Evolutionary conservation across 2,329 filamentous ascomycete genomes (phyloP).

Genomic region (Herpotrichia juniperi): DNA sequence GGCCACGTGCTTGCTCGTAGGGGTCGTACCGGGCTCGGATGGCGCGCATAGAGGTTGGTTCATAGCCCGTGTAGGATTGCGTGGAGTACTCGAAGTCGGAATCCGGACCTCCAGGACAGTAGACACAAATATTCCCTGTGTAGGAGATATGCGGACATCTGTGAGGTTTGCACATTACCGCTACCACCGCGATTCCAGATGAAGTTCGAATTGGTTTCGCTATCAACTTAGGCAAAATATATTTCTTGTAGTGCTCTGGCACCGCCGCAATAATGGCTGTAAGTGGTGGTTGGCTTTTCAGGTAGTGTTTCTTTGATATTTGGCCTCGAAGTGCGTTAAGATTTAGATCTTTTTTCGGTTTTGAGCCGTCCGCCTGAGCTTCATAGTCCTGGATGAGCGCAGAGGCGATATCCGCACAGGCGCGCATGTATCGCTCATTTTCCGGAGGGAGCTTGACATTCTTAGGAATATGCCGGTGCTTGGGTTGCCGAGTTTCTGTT

Average conservation of each 20-base stretch:
- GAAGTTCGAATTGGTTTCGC: constrained; percentile 97
- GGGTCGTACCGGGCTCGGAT: constrained; percentile 97
- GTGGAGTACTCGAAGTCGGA: constrained; percentile 99
- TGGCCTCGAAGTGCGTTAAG: constrained; percentile 86
- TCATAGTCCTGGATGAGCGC: constrained; percentile 95
- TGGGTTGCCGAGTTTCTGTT: constrained; percentile 54
- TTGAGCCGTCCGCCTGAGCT: constrained; percentile 73
- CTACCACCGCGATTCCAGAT: constrained; percentile 95
- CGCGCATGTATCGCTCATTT: constrained; percentile 91
- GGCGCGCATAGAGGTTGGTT: constrained; percentile 97
- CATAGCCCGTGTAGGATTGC: constrained; percentile 97
- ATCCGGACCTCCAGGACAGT: constrained; percentile 95
- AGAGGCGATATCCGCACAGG: constrained; percentile 94
- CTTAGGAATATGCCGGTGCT: constrained; percentile 66
- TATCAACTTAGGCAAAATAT: constrained; percentile 93
- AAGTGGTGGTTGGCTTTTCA: constrained; percentile 85
- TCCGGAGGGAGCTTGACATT: constrained; percentile 82
- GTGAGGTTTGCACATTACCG: constrained; percentile 99
- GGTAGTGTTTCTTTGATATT: constrained; percentile 88
- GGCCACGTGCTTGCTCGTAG: constrained; percentile 93
- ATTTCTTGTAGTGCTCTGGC: constrained; percentile 99
- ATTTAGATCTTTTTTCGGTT: constrained; percentile 84
- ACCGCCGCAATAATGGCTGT: constrained; percentile 98
- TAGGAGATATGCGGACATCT: constrained; percentile 97
- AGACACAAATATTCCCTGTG: constrained; percentile 98